These are phyloP conservation scores for Dictyostelium intermedium DNA, from an alignment of 78 protist species.

Conservation along the genomic window DNA sequence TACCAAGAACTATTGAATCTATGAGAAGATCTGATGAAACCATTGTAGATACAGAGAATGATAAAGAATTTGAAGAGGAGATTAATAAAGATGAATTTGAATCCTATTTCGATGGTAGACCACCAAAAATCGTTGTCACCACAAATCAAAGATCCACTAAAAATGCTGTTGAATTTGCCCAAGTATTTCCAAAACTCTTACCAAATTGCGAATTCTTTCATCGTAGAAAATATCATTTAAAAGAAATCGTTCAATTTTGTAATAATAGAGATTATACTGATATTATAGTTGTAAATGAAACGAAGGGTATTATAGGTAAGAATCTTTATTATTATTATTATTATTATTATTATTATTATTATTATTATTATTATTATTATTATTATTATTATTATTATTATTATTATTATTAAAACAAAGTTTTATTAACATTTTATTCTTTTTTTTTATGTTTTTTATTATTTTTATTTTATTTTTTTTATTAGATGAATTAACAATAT, in stretches of 20 bases:
- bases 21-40: constrained; percentile 90
- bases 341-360: background rate
- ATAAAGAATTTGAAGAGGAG: constrained; percentile 86
- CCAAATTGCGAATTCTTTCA: constrained; percentile 85
- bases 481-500: constrained; percentile 81
- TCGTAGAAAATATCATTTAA: constrained; percentile 79
- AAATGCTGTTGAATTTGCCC: constrained; percentile 12
- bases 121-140: constrained; percentile 74
- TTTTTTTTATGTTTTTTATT: no score
- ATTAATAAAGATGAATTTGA: constrained; percentile 84
- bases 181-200: constrained; percentile 57
- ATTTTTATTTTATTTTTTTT: background rate
- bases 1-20: constrained; percentile 91
- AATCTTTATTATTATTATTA: background rate
- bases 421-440: background rate
- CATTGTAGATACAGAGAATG: constrained; percentile 80
- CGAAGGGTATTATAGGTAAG: constrained; percentile 63
- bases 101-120: constrained; percentile 67
- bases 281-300: constrained; percentile 93
- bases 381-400: no score
- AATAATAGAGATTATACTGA: constrained; percentile 93
- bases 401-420: no score
- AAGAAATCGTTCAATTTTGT: constrained; percentile 89
- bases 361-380: no score
- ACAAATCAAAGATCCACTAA: constrained; percentile 62